Evolutionary conservation across 2,329 filamentous ascomycete species (phyloP), one percentile per base, ranked within the genome.

Genomic region (Colletotrichum spinosum): DNA sequence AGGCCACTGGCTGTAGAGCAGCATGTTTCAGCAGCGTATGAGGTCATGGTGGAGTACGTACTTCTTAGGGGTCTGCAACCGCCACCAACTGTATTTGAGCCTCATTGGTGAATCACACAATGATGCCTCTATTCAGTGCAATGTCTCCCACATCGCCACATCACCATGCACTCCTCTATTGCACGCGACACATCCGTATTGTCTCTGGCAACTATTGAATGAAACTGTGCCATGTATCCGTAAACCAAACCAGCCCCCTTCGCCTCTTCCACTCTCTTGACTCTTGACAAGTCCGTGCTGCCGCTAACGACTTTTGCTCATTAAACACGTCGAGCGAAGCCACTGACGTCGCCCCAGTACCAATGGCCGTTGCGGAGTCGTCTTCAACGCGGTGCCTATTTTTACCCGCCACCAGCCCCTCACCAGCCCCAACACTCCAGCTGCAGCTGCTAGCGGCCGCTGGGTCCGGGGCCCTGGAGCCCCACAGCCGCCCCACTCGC

Each of bases 11-110:
- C 60, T 35, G 50, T 42, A 33, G 51, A 37, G 41, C 42, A 39
- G 37, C 15, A 41, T 65, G 65, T 67, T 67, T 67, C 65, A 66
- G 56, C 52, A 37, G 61, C 37, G 56, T 67, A 65, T 67, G 65
- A 65, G 55, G 65, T 65, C 65, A 60, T 67, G 60, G 60, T 65
- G 57, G 58, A 65, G 17, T 42, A 46, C 25, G 55, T 55, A 46
- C 56, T 55, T 15, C 33, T 53, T 39, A 44, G 44, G 42, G 55
- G 25, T 25, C 25, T 25, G 4, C 4, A 12, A 54, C 33, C 12
- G 45, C 48, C n/a, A 13, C n/a, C 42, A 55, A 60, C 51, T 48
- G 46, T 56, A 44, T 33, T 62, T 62, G 58, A 56, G 52, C 62
- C 58, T 65, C 61, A 55, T 44, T 13, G 12, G 17, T 6, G 17